Evolutionary conservation across 2,329 filamentous ascomycete genomes (phyloP).

Genomic region (Aspergillus sp.): DNA sequence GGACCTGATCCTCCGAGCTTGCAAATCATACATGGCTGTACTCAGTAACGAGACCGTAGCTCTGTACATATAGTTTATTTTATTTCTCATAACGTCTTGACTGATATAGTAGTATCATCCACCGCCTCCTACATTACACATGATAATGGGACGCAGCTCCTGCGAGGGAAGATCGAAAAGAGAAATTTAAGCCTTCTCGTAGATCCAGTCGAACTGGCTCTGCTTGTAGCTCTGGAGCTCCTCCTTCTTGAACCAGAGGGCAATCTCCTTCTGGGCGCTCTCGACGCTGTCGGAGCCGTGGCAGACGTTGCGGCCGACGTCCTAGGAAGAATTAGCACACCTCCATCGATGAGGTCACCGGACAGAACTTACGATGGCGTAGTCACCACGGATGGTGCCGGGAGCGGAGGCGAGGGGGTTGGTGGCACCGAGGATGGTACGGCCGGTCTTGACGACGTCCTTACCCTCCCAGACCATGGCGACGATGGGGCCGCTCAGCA

Average conservation of each 20-base stretch:
- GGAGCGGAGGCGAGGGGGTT: constrained; percentile 94
- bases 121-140: constrained; percentile 9
- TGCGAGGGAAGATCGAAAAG: constrained; percentile 14
- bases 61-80: constrained; percentile 11
- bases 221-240: constrained; percentile 85
- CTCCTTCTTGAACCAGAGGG: constrained; percentile 91
- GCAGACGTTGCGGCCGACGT: constrained; percentile 98
- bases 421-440: constrained; percentile 93
- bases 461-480: constrained; percentile 99
- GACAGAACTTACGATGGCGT: constrained; percentile 61
- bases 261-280: constrained; percentile 99
- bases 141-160: constrained; percentile 11
- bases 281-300: constrained; percentile 99
- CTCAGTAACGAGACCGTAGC: too few relatives aligned
- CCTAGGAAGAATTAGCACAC: constrained; percentile 39
- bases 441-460: constrained; percentile 98
- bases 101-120: constrained; percentile 6
- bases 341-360: neutral
- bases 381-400: constrained; percentile 97
- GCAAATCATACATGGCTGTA: neutral
- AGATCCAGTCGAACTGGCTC: constrained; percentile 88
- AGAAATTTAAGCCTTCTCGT: constrained; percentile 72
- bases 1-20: too few relatives aligned
- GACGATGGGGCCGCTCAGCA: constrained; percentile 93
- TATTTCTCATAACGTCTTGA: constrained; percentile 13